Conservation (phyloP, 129 eudicot genomes). For the Arctium lappa region DNA sequence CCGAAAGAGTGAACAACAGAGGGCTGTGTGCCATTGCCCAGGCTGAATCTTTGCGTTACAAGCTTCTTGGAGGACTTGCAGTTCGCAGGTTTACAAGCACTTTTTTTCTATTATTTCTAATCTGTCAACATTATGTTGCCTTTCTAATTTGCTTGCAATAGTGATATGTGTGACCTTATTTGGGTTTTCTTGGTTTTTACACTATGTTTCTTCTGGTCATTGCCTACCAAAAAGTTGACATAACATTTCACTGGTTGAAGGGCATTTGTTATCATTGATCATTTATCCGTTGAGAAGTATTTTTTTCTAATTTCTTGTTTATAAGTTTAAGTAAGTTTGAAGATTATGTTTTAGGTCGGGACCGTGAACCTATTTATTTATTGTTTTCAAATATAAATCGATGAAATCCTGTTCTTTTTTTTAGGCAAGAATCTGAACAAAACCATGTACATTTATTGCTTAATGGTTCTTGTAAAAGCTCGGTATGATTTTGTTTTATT, state of each 20-base stretch:
- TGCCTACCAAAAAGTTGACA: not conserved
- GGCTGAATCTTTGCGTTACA: slow-evolving; percentile 61
- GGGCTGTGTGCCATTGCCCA: slow-evolving; percentile 66
- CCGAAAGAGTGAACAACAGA: slow-evolving; percentile 63
- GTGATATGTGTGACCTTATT: not conserved
- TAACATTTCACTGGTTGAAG: not conserved
- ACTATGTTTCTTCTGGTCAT: not conserved
- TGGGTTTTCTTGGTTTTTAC: not conserved
- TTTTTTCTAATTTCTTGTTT: not conserved
- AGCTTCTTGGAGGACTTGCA: slow-evolving; percentile 70
- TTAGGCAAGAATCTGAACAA: not conserved
- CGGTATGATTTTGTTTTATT: not conserved
- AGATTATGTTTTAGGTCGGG: not conserved
- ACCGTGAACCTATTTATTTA: not conserved
- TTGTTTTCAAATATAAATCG: not conserved
- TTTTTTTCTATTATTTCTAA: not conserved
- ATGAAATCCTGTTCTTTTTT: not conserved
- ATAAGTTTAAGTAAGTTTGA: not conserved
- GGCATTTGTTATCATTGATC: not conserved
- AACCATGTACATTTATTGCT: not conserved
- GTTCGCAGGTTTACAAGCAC: slow-evolving; percentile 44
- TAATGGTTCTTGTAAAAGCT: not conserved
- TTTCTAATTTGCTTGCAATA: too few species aligned
- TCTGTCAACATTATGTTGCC: not conserved
- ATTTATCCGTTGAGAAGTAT: not conserved